Evolutionary conservation across 306 rosid genomes (phyloP), one percentile per base, ranked within the genome.

Genomic region (Glycyrrhiza uralensis): DNA sequence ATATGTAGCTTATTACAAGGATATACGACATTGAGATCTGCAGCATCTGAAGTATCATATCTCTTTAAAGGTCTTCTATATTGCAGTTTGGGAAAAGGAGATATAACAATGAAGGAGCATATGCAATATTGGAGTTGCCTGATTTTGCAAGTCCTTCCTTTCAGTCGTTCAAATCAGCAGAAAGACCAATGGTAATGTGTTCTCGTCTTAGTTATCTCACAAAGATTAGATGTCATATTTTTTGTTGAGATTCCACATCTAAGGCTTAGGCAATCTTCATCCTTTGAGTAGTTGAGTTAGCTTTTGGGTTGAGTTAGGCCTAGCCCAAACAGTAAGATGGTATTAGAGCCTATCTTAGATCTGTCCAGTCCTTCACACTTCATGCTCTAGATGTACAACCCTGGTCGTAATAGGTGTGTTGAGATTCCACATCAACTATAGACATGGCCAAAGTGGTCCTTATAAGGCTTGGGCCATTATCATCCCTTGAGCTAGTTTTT

Each of bases 51-150:
- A 66, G 67, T 41, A 77, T 69, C 61, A 66, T 66, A 66, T 67
- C 74, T 52, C 41, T 32, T 50, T 51, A 59, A 78, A 69, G 69
- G 51, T 68, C 59, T 72, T 71, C 28, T 77, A 28, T 68, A 20
- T 49, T 83, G 85, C 84, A 93, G 98, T 82, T 83, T 46, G 87
- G 96, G 58, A 76, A 72, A 73, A 89, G 75, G 72, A 86, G 83
- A 57, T 90, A 84, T 81, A 62, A 79, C 76, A 93, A 87, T 56
- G 85, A 86, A 77, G 98, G 96, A 63, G 97, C 95, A 32, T 93
- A 87, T 76, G 98, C 96, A 57, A 61, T 87, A 66, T 78, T 93
- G 87, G 72, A 80, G 79, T 80, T 83, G 8, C 97, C 92, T 19
- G 73, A 87, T 77, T 87, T 93, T 69, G 96, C 76, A 17, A 77